Percentiles rank a stretch among this genome's conserved stretches.
Evolutionary conservation across 148 eudicot genomes (phyloP).

Genomic region (Cornus suecica): DNA sequence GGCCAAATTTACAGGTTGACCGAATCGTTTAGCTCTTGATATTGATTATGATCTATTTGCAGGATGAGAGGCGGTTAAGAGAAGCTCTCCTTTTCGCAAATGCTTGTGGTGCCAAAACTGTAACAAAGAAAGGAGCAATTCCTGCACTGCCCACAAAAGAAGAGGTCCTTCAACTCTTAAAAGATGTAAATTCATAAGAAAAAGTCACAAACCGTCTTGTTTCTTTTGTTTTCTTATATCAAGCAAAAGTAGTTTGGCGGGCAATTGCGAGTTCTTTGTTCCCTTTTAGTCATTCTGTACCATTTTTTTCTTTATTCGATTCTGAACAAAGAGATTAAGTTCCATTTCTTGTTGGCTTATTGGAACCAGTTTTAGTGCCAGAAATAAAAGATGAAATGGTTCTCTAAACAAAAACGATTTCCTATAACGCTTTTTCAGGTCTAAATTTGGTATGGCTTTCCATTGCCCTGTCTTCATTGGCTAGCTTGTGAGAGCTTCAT

Average conservation of each 20-base stretch:
- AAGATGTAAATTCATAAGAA: constrained; percentile 16
- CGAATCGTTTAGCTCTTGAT: not conserved
- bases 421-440: not conserved
- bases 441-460: not conserved
- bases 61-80: constrained; percentile 43
- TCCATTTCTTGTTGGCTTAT: not conserved
- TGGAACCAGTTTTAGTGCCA: not conserved
- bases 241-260: not conserved
- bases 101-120: constrained; percentile 53
- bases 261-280: not conserved
- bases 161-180: constrained; percentile 33
- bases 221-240: not conserved
- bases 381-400: not conserved
- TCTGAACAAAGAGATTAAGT: not conserved
- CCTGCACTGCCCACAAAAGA: constrained; percentile 45
- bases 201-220: not conserved
- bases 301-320: not conserved
- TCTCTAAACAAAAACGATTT: too few species aligned
- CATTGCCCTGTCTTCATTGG: too few species aligned
- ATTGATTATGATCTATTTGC: constrained; percentile 6
- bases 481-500: too few species aligned
- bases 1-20: not conserved
- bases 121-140: constrained; percentile 53
- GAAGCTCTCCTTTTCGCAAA: constrained; percentile 48
- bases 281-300: not conserved